A percentile compares a stretch with the other conserved stretches of the same genome.
phyloP scores from a whole-genome alignment of 108 stramenopile species.

The Stephanodiscus triporus region DNA sequence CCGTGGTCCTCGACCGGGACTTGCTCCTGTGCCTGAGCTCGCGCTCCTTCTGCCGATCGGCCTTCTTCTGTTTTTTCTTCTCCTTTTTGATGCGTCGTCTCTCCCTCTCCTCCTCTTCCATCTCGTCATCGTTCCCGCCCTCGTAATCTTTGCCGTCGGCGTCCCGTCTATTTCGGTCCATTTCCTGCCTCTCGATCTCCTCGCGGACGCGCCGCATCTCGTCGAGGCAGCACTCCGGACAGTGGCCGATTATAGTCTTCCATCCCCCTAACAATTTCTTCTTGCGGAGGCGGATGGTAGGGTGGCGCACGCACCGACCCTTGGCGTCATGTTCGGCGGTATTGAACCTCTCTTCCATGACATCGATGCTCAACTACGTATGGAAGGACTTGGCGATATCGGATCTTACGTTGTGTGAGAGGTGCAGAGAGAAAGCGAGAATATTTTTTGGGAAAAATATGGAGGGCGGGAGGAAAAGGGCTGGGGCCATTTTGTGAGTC shows the following conservation, averaged over 20 bases:
- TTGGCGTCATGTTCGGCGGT: slow-evolving; percentile 40
- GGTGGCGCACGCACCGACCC: slow-evolving; percentile 41
- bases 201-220: slow-evolving; percentile 43
- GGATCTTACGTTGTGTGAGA: too few relatives aligned
- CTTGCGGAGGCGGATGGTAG: slow-evolving; percentile 41
- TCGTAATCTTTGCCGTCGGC: neutral
- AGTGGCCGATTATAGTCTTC: slow-evolving; percentile 43
- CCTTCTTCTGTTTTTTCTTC: slow-evolving; percentile 7
- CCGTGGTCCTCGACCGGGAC: neutral
- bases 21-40: neutral
- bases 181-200: slow-evolving; percentile 14
- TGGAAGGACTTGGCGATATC: too few relatives aligned
- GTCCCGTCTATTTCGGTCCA: neutral
- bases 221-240: slow-evolving; percentile 40
- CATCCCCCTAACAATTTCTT: slow-evolving; percentile 43
- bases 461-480: too few relatives aligned
- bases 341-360: too few relatives aligned
- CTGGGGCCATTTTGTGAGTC: too few relatives aligned
- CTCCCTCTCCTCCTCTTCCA: neutral
- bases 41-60: slow-evolving; percentile 3
- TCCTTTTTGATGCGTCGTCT: neutral
- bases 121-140: neutral
- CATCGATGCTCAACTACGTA: too few relatives aligned
- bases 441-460: too few relatives aligned
- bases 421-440: too few relatives aligned